These are phyloP conservation scores for Leersia perrieri DNA, from an alignment of 176 grass and related monocot genomes.

Conservation along the genomic window DNA sequence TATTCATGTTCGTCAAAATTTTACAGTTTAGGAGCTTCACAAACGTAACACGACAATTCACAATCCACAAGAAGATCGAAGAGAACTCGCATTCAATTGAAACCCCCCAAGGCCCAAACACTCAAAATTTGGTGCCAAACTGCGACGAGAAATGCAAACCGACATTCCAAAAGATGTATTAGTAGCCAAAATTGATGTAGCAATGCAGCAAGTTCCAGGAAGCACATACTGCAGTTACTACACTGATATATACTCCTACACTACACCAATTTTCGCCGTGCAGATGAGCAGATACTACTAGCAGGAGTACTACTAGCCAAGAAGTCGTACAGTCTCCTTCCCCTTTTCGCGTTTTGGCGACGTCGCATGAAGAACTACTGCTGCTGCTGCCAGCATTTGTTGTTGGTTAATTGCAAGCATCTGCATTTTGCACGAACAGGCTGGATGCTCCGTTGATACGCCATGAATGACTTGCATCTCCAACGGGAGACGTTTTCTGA, in stretches of 20 bases:
- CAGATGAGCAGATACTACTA: too few species aligned
- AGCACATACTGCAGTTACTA: not conserved
- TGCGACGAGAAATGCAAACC: not conserved
- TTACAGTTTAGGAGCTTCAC: too few species aligned
- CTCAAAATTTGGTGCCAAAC: not conserved
- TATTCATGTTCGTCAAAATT: too few species aligned
- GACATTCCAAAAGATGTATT: not conserved
- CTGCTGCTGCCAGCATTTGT: not conserved
- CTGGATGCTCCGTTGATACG: not conserved
- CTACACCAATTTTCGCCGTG: not conserved
- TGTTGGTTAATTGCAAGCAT: too few species aligned
- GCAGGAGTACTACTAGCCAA: too few species aligned
- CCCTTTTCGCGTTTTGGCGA: not conserved
- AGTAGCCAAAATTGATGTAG: not conserved
- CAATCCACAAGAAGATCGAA: too few species aligned
- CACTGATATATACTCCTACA: not conserved
- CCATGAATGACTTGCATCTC: not conserved
- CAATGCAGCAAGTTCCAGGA: not conserved
- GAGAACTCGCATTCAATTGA: too few species aligned
- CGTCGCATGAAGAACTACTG: not conserved
- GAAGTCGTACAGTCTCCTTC: too few species aligned
- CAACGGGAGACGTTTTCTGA: not conserved
- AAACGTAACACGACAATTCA: too few species aligned
- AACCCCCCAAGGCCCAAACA: too few species aligned
- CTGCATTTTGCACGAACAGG: not conserved